Conservation (phyloP, 2,329 filamentous ascomycete species). For the Cercospora sp. region DNA sequence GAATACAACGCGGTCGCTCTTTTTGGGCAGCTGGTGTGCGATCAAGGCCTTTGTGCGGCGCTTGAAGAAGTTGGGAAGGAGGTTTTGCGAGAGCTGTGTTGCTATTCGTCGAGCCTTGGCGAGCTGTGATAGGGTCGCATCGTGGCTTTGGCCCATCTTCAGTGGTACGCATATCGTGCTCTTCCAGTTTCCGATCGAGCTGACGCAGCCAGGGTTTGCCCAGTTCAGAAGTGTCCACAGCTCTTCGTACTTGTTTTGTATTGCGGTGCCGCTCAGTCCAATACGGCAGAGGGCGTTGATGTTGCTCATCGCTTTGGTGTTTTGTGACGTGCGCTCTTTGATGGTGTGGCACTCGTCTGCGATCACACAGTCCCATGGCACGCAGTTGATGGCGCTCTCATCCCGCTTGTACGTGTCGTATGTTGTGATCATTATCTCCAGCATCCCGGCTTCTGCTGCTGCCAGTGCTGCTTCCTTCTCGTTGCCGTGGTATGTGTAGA, state of each 20-base stretch:
- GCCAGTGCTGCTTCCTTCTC: constrained; percentile 53
- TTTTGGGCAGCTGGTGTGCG: constrained; percentile 88
- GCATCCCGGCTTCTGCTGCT: constrained; percentile 70
- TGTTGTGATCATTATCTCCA: constrained; percentile 93
- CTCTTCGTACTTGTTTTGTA: constrained; percentile 97
- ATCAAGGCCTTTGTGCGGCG: constrained; percentile 92
- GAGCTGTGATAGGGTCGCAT: constrained; percentile 80
- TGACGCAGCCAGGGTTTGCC: constrained; percentile 80
- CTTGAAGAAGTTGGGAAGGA: constrained; percentile 86
- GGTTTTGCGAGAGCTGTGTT: constrained; percentile 78
- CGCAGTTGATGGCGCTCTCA: constrained; percentile 73
- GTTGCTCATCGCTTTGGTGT: constrained; percentile 83
- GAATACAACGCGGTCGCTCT: constrained; percentile 91
- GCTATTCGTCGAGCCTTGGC: constrained; percentile 79
- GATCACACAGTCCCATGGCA: constrained; percentile 91
- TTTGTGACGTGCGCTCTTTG: constrained; percentile 76
- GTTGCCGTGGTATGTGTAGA: constrained; percentile 75
- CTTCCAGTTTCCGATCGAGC: constrained; percentile 73
- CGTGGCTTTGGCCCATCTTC: constrained; percentile 85
- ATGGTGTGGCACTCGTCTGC: constrained; percentile 92
- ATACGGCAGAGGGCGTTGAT: constrained; percentile 91
- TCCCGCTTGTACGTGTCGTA: constrained; percentile 84
- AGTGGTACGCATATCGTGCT: constrained; percentile 75
- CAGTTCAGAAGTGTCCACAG: constrained; percentile 95
- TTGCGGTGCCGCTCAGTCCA: constrained; percentile 90